Base-by-base conservation (phyloP, 768 basidiomycete genomes). In the Neoboletus subvelutipes region DNA sequence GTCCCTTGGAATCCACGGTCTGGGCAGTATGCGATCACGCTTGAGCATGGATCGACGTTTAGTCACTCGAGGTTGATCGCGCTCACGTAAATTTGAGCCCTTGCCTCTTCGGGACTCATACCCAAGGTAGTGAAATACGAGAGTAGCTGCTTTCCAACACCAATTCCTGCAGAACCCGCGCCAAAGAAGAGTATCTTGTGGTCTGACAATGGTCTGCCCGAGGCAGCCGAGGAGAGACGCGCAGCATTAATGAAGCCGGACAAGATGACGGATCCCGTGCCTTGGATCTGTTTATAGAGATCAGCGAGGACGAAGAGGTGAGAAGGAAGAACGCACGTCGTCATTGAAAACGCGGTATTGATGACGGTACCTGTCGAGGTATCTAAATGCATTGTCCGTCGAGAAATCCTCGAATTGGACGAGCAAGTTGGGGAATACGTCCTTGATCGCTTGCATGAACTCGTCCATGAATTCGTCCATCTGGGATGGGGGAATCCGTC, bases 391-490 rank as follows among this genome's bases (percentile, higher is more conserved):
- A 50, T 87, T 87, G 66, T 90, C 85, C 2, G 87, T 89, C 50
- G 87, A 86, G 67, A 88, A 92, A 67, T 91, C 84, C 60, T 86
- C 86, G 58, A 86, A 89, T 56, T 90, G 88, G n/a, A 90, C 80
- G 60, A 89, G 74, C 48, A 86, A 73, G 5, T 81, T 73, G 8
- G 88, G 88, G 71, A 87, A 89, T 17, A 82, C 80, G 29, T 82
- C 78, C 42, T 73, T 70, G 77, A 87, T 83, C 10, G 86, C 83
- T 17, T 74, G 69, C 85, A 91, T 90, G 71, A 91, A 89, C 61
- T 86, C 83, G 52, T 86, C 81, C 83, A 91, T 85, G 73, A 90
- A 90, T 37, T 73, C 84, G 42, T 85, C 83, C 78, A 87, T 86
- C 83, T 86, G 12, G 6, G 0, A 10, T 12, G 12, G 8, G 17